phyloP scores from a whole-genome alignment of 345 rosid species.

The Arabidopsis thaliana region TAIR10.1 NC_003076.8:3719001-3719500 shows the following conservation, averaged over 20 bases:
- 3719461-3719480: background rate
- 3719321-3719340: background rate
- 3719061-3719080: background rate
- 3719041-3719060: background rate
- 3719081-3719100: slow-evolving; percentile 54
- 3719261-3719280: slow-evolving; percentile 62
- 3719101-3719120: slow-evolving; percentile 85
- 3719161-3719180: slow-evolving; percentile 73
- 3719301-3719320: background rate
- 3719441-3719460: too few species aligned
- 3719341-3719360: slow-evolving; percentile 5
- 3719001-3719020: slow-evolving; percentile 60
- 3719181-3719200: slow-evolving; percentile 46
- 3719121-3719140: slow-evolving; percentile 94
- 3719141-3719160: slow-evolving; percentile 75
- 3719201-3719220: slow-evolving; percentile 48
- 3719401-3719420: background rate
- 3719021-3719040: background rate
- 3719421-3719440: too few species aligned
- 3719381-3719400: background rate
- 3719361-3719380: background rate
- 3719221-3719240: slow-evolving; percentile 74
- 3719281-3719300: background rate
- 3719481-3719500: slow-evolving; percentile 32
- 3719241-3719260: slow-evolving; percentile 92